Evolutionary conservation across 352 stramenopile species (phyloP), one percentile per base, ranked within the genome.

Genomic region (Globisporangium emineosum): DNA sequence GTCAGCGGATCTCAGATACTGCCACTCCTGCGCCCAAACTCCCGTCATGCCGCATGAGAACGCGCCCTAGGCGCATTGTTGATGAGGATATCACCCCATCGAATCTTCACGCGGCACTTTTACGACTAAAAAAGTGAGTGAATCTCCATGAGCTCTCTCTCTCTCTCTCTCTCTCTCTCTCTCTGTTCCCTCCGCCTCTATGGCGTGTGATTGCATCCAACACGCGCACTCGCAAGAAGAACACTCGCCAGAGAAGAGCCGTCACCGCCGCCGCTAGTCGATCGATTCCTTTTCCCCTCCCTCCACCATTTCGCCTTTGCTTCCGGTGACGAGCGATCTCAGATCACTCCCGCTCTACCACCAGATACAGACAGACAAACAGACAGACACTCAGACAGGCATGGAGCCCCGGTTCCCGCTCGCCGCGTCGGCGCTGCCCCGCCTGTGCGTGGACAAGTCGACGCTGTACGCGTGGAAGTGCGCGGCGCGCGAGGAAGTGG

Each of bases 321-420:
- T n/a, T 6, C 1, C 40, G 40, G 19, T 17, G 17, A 21, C 13
- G 5, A 21, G 40, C 5, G 17, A 47, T 47, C 40, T 47, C 40
- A 47, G 17, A 47, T 21, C 40, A 47, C 17, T 9, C 40, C 3
- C 40, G 2, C 29, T 32, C 29, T 5, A 32, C 29, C 29, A 2
- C 29, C 29, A 32, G 2, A 32, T 5, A 32, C 29, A 32, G 2
- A 32, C 5, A 32, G 5, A 9, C 15, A 45, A 5, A 19, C 17
- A 45, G 15, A 45, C 37, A 45, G 17, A 45, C 15, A 47, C 13
- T 9, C 40, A 21, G 15, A 47, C 7, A 8, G 19, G 5, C 3
- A 67, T 61, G 52, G 61, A 62, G 25, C 30, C 32, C 13, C 19
- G 43, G 30, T 58, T 58, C 55, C 62, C 62, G 13, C 54, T 67